A percentile compares a stretch with the other conserved stretches of the same genome.
These are phyloP conservation scores for Rhytidhysteron rufulum DNA, from an alignment of 2,329 filamentous ascomycete genomes.

Conservation along the genomic window DNA sequence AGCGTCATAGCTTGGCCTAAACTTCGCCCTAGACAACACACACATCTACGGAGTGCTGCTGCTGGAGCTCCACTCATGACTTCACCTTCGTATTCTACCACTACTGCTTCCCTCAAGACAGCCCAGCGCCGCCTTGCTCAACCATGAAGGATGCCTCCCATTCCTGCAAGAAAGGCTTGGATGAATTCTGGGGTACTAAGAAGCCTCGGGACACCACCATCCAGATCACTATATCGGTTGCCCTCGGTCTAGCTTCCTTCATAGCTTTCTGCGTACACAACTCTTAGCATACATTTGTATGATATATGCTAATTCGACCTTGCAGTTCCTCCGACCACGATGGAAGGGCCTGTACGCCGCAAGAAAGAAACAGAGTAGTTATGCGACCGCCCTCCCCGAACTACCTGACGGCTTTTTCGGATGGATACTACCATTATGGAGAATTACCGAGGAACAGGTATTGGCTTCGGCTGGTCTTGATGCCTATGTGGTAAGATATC, in stretches of 20 bases:
- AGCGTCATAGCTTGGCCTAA: too few relatives aligned
- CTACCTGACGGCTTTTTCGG: constrained; percentile 83
- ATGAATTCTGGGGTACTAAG: constrained; percentile 29
- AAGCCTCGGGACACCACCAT: constrained; percentile 46
- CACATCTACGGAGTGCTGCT: too few relatives aligned
- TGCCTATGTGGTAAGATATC: constrained; percentile 71
- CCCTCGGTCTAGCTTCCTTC: constrained; percentile 68
- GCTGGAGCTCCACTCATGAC: too few relatives aligned
- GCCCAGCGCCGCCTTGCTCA: not conserved
- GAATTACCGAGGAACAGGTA: constrained; percentile 83
- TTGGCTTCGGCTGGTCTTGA: constrained; percentile 87
- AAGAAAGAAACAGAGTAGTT: constrained; percentile 70
- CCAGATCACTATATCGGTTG: constrained; percentile 69
- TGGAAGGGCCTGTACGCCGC: constrained; percentile 91
- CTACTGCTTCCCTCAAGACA: not conserved
- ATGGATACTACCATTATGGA: constrained; percentile 86
- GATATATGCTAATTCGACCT: constrained; percentile 19
- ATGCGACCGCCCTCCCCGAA: constrained; percentile 65
- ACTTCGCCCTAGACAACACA: too few relatives aligned
- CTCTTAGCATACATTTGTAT: constrained; percentile 2
- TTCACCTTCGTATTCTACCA: too few relatives aligned
- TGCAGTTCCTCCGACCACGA: constrained; percentile 76
- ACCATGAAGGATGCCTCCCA: constrained; percentile 8
- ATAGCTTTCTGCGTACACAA: constrained; percentile 68
- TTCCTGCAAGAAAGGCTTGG: constrained; percentile 13